phyloP scores from a whole-genome alignment of 2,329 filamentous ascomycete species.

The Cadophora luteo-olivacea region DNA sequence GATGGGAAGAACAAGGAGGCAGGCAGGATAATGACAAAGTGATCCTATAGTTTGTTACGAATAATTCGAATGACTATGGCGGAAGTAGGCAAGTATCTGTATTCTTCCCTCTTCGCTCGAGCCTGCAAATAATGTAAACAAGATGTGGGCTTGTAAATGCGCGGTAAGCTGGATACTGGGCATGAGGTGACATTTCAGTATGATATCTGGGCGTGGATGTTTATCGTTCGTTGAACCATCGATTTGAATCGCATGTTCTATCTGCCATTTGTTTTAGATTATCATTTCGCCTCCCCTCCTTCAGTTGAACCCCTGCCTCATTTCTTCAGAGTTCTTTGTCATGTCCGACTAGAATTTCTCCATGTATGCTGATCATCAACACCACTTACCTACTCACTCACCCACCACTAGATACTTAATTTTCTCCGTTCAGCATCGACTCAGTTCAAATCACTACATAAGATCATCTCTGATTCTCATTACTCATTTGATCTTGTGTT shows the following conservation, averaged over 20 bases:
- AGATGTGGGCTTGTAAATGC: not conserved
- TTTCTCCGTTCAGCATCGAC: not conserved
- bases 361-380: conserved; percentile 2
- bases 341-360: not conserved
- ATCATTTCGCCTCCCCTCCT: not conserved
- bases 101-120: not conserved
- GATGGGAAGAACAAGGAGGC: not conserved
- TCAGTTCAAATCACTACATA: not conserved
- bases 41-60: not conserved
- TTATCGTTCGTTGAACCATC: not conserved
- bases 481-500: not conserved
- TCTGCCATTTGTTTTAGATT: not conserved
- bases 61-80: not conserved
- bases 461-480: not conserved
- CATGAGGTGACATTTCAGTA: not conserved
- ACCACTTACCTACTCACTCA: conserved; percentile 6
- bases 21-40: not conserved
- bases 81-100: too few relatives aligned
- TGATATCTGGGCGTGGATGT: not conserved
- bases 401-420: not conserved
- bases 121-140: not conserved
- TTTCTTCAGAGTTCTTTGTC: not conserved
- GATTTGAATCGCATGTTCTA: not conserved
- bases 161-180: not conserved
- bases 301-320: not conserved